Evolutionary conservation across 2,329 filamentous ascomycete genomes (phyloP), one percentile per base, ranked within the genome.

Genomic region (Didymella lethalis): DNA sequence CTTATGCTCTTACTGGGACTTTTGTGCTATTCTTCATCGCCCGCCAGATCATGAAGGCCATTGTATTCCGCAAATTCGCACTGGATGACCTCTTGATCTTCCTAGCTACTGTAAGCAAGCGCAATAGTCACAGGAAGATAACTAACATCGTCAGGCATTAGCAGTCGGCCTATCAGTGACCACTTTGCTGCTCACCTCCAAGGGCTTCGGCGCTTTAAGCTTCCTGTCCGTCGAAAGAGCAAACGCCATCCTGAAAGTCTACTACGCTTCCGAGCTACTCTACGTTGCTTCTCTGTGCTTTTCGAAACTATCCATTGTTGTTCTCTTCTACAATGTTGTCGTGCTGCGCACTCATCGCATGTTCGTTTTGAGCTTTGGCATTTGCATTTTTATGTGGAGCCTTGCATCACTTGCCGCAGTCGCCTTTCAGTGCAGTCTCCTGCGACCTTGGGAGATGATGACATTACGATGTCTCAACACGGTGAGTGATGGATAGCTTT

Each of bases 231-330:
- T 64, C 20, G 57, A 59, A 47, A 64, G 66, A 41, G 65, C 62
- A 18, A 57, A 69, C 29, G 44, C 46, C 7, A 62, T 75, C 38
- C 71, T 71, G 63, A 75, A 75, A 52, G 70, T 62, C 7, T 66
- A 70, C 55, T 76, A 76, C 25, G 68, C 67, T 16, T 74, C 70
- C 23, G 67, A 75, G n/a, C 66, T 75, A n/a, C 50, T 76, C 8
- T 76, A 76, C 60, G 54, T 75, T 11, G 57, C 59, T 5, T 62
- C 71, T 0, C 46, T 75, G 14, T 69, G 71, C 46, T 72, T 73
- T 41, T 63, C 71, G 1, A 76, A 76, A 43, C 59, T 76, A 0
- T 73, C 73, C 0, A 63, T 76, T 3, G 54, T 70, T 5, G 59
- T 72, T 2, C 41, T 71, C 1, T 72, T 74, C 54, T 69, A 75